Evolutionary conservation across 306 rosid genomes (phyloP).

Genomic region (Medicago lupulina): DNA sequence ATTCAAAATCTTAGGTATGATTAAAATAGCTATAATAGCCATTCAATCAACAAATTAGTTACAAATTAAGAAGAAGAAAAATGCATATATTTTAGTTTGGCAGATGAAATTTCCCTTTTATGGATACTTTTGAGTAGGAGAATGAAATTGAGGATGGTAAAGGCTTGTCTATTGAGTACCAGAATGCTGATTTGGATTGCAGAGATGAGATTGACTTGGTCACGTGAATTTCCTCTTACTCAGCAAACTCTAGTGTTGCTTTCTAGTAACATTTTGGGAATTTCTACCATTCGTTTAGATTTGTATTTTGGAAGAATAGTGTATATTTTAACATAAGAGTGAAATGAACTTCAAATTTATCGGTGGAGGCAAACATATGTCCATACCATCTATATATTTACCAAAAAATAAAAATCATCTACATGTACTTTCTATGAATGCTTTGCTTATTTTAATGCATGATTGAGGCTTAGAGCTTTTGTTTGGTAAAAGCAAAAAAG

Average conservation of each 20-base stretch:
- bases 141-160: conserved; percentile 17
- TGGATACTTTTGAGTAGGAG: conserved; percentile 23
- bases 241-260: too few relatives aligned
- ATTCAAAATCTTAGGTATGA: conserved; percentile 54
- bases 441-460: conserved; percentile 8
- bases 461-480: background rate
- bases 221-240: too few relatives aligned
- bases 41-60: conserved; percentile 23
- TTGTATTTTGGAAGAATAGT: too few relatives aligned
- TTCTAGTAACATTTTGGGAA: too few relatives aligned
- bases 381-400: too few relatives aligned
- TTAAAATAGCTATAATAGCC: conserved; percentile 53
- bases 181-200: too few relatives aligned
- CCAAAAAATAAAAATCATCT: too few relatives aligned
- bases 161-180: background rate
- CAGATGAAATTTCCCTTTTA: conserved; percentile 19
- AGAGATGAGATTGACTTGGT: too few relatives aligned
- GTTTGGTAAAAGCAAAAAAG: background rate
- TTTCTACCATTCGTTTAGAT: too few relatives aligned
- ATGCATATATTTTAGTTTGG: conserved; percentile 18
- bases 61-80: conserved; percentile 7
- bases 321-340: too few relatives aligned
- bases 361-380: too few relatives aligned
- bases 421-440: background rate
- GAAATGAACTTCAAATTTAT: too few relatives aligned